phyloP scores from a whole-genome alignment of 768 basidiomycete species.

The Boletellus emodensis region DNA sequence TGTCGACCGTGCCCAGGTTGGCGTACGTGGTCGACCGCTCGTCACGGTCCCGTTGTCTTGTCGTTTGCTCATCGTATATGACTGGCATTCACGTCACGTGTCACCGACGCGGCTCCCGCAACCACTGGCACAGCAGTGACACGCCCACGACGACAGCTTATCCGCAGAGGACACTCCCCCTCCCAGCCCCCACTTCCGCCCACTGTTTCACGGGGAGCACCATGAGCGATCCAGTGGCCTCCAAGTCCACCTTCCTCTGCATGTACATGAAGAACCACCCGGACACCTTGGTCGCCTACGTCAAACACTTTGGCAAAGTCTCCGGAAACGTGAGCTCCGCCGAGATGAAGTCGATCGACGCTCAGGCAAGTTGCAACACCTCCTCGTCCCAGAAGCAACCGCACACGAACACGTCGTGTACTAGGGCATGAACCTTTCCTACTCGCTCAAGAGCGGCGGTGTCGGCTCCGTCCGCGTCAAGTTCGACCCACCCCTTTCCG shows the following conservation, averaged over 20 bases:
- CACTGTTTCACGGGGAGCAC: neutral
- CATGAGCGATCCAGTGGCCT: conserved; percentile 72
- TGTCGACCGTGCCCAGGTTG: too few relatives aligned
- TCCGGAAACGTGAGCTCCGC: conserved; percentile 52
- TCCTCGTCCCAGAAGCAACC: neutral
- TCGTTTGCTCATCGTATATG: too few relatives aligned
- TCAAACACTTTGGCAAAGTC: conserved; percentile 70
- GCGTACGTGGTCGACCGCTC: too few relatives aligned
- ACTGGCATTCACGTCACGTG: too few relatives aligned
- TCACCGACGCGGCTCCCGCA: too few relatives aligned
- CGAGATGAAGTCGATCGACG: conserved; percentile 66
- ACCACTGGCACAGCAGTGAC: too few relatives aligned
- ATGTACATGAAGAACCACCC: conserved; percentile 86
- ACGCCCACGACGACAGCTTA: too few relatives aligned
- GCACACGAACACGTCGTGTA: neutral
- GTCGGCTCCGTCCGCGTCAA: conserved; percentile 47
- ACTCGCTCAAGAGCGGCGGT: conserved; percentile 47
- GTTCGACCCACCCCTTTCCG: conserved; percentile 67
- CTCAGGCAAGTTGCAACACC: conserved; percentile 43
- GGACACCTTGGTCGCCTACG: conserved; percentile 81
- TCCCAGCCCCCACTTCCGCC: too few relatives aligned
- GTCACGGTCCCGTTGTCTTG: too few relatives aligned
- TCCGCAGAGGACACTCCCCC: too few relatives aligned
- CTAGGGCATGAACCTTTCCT: conserved; percentile 69
- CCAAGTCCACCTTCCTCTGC: conserved; percentile 69